Evolutionary conservation across 129 eudicot species (phyloP).

Genomic region (Ambrosia artemisiifolia): DNA sequence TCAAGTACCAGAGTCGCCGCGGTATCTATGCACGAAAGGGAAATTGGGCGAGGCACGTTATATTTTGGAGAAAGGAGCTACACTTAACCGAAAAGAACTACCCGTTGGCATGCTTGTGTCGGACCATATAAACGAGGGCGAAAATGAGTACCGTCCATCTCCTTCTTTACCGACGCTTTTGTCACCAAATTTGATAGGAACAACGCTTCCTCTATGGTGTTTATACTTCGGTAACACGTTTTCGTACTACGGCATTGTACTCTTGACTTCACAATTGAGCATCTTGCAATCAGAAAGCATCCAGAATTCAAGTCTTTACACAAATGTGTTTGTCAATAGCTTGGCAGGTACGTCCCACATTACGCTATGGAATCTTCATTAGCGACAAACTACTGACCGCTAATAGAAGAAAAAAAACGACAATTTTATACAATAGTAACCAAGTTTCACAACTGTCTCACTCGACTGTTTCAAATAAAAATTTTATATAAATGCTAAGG

Average conservation of each 20-base stretch:
- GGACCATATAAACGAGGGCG: constrained; percentile 21
- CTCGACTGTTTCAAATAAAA: too few relatives aligned
- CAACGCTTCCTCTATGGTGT: constrained; percentile 52
- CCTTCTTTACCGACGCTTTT: constrained; percentile 31
- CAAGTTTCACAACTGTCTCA: too few relatives aligned
- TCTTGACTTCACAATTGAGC: constrained; percentile 65
- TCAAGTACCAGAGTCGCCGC: constrained; percentile 53
- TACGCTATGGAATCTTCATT: neutral
- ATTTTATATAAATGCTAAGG: too few relatives aligned
- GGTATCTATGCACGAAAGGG: constrained; percentile 50
- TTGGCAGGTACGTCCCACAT: constrained; percentile 47
- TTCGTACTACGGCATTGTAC: constrained; percentile 57
- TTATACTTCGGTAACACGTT: constrained; percentile 62
- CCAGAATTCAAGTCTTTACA: constrained; percentile 47
- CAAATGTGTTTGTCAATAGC: constrained; percentile 62
- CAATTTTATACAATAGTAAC: too few relatives aligned
- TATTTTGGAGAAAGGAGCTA: constrained; percentile 45
- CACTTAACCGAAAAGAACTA: constrained; percentile 40
- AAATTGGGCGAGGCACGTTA: constrained; percentile 40
- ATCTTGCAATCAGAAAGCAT: constrained; percentile 29
- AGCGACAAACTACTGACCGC: too few relatives aligned
- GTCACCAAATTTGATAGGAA: constrained; percentile 41
- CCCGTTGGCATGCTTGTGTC: constrained; percentile 42
- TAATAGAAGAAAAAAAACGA: too few relatives aligned
- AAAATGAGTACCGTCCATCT: constrained; percentile 25